Percentiles rank a stretch among this genome's conserved stretches.
These are phyloP conservation scores for Zea mays DNA, from an alignment of 176 grass and related monocot species.

Conservation along the genomic window Zm-B73-REFERENCE-NAM-5.0 NC_050099.1:178453501-178454000, in stretches of 20 bases:
- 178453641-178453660: constrained; percentile 89
- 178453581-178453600: constrained; percentile 31
- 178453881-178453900: not conserved
- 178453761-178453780: not conserved
- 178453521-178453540: not conserved
- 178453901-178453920: not conserved
- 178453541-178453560: too few species aligned
- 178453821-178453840: not conserved
- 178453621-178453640: constrained; percentile 72
- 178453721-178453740: constrained; percentile 25
- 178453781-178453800: not conserved
- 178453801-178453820: not conserved
- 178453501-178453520: not conserved
- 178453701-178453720: constrained; percentile 89
- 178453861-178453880: not conserved
- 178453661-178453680: constrained; percentile 90
- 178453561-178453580: not conserved
- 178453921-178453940: constrained; percentile 1
- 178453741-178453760: not conserved
- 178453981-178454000: not conserved
- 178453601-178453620: constrained; percentile 82
- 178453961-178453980: not conserved
- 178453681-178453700: constrained; percentile 92
- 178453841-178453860: not conserved
- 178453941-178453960: not conserved